Base-by-base conservation (phyloP, 2,329 filamentous ascomycete genomes). In the Hypoxylon sp. region DNA sequence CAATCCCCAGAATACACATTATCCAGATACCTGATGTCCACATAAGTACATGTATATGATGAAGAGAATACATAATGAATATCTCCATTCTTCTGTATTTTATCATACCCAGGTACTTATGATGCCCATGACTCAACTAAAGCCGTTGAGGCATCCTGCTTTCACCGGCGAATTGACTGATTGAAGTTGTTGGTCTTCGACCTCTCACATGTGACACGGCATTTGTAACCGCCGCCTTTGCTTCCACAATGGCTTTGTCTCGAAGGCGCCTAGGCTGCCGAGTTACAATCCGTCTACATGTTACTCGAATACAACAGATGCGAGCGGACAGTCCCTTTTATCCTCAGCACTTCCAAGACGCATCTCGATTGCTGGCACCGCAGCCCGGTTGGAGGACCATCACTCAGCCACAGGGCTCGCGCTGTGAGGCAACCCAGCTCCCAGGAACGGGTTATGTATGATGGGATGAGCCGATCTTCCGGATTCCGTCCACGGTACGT, bases 321-420 rank as follows among this genome's bases (percentile, higher is more conserved):
- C 8, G 14, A 52, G 30, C 12, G 27, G 29, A 23, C 29, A 9
- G n/a, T 32, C 23, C 16, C 47, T 51, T 46, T 51, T 46, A 46
- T 45, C 16, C 23, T 47, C 14, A 53, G n/a, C 27, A 25, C 14
- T 37, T 48, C 39, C 12, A 54, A 27, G 52, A 34, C 25, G 27
- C 23, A n/a, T 48, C 19, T 30, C 32, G 27, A 23, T 14, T n/a
- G 21, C n/a, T 61, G 43, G 30, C 41, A 9, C 16, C 45, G 27
- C 4, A 11, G 54, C 46, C 16, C n/a, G 23, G 43, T 43, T 54
- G 27, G 60, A 50, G 45, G 32, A 41, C 55, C 25, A 19, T 39
- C 43, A 32, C 65, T 67, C 65, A 64, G 65, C 65, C 65, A 67
- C 61, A 48, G n/a, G 21, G 39, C 23, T 51, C 30, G 52, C 52